Evolutionary conservation across 345 rosid genomes (phyloP).

Genomic region (Turnera subulata): DNA sequence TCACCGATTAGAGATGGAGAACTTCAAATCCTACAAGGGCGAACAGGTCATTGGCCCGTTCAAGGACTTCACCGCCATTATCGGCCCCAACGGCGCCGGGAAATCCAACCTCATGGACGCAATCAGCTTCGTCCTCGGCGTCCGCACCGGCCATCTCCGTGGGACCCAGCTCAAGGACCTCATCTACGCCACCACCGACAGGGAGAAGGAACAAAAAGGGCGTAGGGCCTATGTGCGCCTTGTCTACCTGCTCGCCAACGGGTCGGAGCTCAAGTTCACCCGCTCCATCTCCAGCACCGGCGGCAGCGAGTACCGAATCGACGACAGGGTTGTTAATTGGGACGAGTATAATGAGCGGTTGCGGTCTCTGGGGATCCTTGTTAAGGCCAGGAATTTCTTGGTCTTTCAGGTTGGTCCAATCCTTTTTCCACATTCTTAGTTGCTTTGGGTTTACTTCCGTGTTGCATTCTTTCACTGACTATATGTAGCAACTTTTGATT

Average conservation of each 20-base stretch:
- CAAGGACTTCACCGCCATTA: conserved; percentile 93
- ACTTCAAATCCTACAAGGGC: conserved; percentile 98
- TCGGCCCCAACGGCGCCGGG: conserved; percentile 98
- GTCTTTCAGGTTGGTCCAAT: conserved; percentile 73
- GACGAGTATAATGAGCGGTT: conserved; percentile 79
- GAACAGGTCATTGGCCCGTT: conserved; percentile 81
- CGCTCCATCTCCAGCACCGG: conserved; percentile 71
- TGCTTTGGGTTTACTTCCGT: neutral
- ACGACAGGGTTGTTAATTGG: conserved; percentile 69
- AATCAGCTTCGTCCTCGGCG: conserved; percentile 95
- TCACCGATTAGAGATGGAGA: conserved; percentile 74
- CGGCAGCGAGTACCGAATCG: conserved; percentile 82
- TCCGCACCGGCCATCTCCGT: conserved; percentile 93
- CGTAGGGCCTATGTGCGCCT: conserved; percentile 80
- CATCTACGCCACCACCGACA: conserved; percentile 86
- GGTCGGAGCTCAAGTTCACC: conserved; percentile 71
- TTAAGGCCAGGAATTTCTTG: conserved; percentile 92
- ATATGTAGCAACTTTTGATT: neutral
- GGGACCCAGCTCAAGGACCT: conserved; percentile 95
- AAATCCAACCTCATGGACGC: conserved; percentile 99
- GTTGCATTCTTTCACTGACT: neutral
- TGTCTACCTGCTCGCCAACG: conserved; percentile 65
- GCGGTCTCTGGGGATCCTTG: conserved; percentile 82
- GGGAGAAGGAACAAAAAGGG: conserved; percentile 86
- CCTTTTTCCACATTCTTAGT: neutral